Percentiles rank a stretch among this genome's conserved stretches.
Conservation (phyloP, 1,139 yeast species). For the Neolecta irregularis region DNA sequence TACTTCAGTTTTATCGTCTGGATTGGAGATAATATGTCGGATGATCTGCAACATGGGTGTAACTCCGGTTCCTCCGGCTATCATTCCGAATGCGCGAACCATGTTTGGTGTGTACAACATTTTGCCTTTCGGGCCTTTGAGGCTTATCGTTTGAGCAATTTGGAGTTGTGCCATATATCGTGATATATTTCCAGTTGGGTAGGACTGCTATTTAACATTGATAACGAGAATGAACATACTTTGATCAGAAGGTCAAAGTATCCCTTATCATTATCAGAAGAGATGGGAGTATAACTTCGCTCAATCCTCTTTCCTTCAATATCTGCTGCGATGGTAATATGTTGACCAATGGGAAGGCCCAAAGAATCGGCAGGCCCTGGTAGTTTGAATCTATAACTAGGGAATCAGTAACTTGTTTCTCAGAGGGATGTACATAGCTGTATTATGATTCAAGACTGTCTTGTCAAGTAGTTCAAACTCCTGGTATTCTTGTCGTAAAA, state of each 20-base stretch:
- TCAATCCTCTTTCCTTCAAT: slow-evolving; percentile 71
- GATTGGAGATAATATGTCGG: slow-evolving; percentile 60
- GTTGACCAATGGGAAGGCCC: slow-evolving; percentile 88
- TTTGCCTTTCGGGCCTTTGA: slow-evolving; percentile 89
- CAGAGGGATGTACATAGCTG: slow-evolving; percentile 43
- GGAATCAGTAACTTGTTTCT: slow-evolving; percentile 1
- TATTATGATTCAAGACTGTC: slow-evolving; percentile 62
- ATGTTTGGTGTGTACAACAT: slow-evolving; percentile 75
- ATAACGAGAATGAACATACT: slow-evolving; percentile 19
- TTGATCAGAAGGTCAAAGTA: slow-evolving; percentile 80
- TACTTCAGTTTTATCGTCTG: slow-evolving; percentile 62
- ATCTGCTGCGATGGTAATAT: slow-evolving; percentile 46
- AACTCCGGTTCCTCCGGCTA: slow-evolving; percentile 89
- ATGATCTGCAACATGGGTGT: slow-evolving; percentile 89
- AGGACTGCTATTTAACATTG: slow-evolving; percentile 26
- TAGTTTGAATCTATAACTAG: slow-evolving; percentile 47
- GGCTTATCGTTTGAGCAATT: slow-evolving; percentile 54
- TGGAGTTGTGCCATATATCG: slow-evolving; percentile 53
- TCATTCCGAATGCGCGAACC: slow-evolving; percentile 62
- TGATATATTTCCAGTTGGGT: slow-evolving; percentile 81
- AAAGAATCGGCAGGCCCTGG: slow-evolving; percentile 60
- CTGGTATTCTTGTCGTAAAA: slow-evolving; percentile 52
- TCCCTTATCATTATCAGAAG: slow-evolving; percentile 68
- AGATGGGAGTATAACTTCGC: slow-evolving; percentile 88
- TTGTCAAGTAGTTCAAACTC: slow-evolving; percentile 75